phyloP scores from a whole-genome alignment of 2,329 filamentous ascomycete genomes.

The Graphilbum ipis-grandicollis region DNA sequence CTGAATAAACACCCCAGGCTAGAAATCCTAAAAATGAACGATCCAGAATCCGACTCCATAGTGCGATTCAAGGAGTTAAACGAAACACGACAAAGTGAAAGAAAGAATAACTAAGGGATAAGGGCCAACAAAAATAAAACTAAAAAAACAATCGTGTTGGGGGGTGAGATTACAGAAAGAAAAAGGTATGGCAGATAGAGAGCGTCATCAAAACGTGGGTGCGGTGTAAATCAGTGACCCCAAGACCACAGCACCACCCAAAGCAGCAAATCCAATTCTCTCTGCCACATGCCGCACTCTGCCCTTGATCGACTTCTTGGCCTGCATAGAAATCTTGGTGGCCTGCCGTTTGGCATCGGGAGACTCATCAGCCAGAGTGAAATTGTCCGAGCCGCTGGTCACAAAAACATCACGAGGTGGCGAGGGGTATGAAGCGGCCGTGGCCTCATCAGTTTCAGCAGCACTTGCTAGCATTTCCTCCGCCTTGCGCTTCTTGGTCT shows the following conservation, averaged over 20 bases:
- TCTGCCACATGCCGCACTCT: slow-evolving; percentile 5
- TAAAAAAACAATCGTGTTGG: no score
- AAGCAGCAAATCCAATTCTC: slow-evolving; percentile 17
- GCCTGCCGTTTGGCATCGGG: slow-evolving; percentile 7
- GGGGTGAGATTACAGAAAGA: no score
- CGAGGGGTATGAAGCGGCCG: background rate
- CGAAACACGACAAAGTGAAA: no score
- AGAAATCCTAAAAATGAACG: no score
- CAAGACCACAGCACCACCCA: slow-evolving; percentile 19
- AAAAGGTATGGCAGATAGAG: no score
- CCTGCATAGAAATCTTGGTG: slow-evolving; percentile 1
- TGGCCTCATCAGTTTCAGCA: background rate
- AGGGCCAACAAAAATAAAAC: no score
- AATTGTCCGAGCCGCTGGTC: background rate
- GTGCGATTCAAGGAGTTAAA: no score
- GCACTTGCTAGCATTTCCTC: slow-evolving; percentile 11
- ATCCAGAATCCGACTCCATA: no score
- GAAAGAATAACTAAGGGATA: no score
- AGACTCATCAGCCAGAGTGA: no score
- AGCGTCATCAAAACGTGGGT: slow-evolving; percentile 13
- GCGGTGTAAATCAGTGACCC: slow-evolving; percentile 21
- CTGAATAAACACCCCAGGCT: no score
- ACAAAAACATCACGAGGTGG: background rate
- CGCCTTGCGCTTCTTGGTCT: slow-evolving; percentile 15
- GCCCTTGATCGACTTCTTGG: slow-evolving; percentile 1